Evolutionary conservation across 495 filamentous ascomycete genomes (phyloP).

Genomic region (Hypomontagnella submonticulosa): DNA sequence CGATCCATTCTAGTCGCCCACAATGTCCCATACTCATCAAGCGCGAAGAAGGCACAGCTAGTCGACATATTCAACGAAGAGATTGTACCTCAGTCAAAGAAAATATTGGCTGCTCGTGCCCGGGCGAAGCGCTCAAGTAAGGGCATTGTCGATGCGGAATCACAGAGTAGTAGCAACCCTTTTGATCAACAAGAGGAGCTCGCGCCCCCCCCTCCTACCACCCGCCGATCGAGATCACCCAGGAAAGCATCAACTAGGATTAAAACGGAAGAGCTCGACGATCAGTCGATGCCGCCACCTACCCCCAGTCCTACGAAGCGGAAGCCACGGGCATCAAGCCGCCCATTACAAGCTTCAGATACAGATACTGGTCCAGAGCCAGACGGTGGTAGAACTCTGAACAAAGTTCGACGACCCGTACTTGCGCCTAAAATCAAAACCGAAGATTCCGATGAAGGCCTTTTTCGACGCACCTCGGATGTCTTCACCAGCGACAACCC

Average conservation of each 20-base stretch:
- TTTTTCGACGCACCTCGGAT: conserved; percentile 58
- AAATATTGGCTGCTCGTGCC: conserved; percentile 76
- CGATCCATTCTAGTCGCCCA: conserved; percentile 90
- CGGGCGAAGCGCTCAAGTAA: conserved; percentile 80
- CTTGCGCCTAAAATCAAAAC: conserved; percentile 58
- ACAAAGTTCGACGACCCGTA: conserved; percentile 38
- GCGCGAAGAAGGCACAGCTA: conserved; percentile 87
- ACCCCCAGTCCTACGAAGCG: conserved; percentile 62
- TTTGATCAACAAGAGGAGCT: conserved; percentile 57
- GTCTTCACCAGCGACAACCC: conserved; percentile 91
- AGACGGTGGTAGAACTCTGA: conserved; percentile 45
- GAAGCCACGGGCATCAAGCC: conserved; percentile 59
- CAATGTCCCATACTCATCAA: conserved; percentile 81
- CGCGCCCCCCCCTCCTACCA: conserved; percentile 54
- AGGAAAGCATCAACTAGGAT: conserved; percentile 59
- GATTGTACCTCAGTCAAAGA: conserved; percentile 78
- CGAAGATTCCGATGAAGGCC: conserved; percentile 56
- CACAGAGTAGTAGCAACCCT: conserved; percentile 61
- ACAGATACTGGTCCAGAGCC: conserved; percentile 62
- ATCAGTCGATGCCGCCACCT: conserved; percentile 46
- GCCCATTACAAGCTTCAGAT: conserved; percentile 58
- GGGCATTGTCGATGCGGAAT: conserved; percentile 83
- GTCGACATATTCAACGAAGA: conserved; percentile 83
- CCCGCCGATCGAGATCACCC: conserved; percentile 58
- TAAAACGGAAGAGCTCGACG: conserved; percentile 62